A percentile compares a stretch with the other conserved stretches of the same genome.
Conservation (phyloP, 2,329 filamentous ascomycete genomes). For the Verticillium tricorpus region DNA sequence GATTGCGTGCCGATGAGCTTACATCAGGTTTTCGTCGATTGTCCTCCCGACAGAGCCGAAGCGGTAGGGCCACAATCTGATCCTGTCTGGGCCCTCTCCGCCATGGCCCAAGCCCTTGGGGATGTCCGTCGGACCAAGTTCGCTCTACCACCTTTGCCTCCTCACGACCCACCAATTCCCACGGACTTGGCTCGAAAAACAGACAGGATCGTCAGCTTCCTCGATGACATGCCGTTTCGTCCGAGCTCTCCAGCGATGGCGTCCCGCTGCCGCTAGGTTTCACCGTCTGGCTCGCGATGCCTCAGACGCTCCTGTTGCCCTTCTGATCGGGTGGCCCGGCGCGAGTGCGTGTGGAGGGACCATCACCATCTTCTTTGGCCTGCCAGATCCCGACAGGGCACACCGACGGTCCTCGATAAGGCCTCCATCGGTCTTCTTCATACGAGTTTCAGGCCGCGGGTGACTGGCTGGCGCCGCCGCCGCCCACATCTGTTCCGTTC, state of each 20-base stretch:
- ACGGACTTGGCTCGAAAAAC: background rate
- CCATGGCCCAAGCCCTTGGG: constrained; percentile 8
- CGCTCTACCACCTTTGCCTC: background rate
- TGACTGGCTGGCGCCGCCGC: background rate
- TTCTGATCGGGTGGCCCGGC: background rate
- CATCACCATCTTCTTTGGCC: background rate
- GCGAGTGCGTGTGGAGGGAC: background rate
- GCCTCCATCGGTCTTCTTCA: background rate
- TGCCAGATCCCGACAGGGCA: background rate
- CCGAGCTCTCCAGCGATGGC: background rate
- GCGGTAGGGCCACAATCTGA: background rate
- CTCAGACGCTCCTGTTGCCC: background rate
- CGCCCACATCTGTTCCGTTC: background rate
- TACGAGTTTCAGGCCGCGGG: background rate
- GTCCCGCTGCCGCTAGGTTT: background rate
- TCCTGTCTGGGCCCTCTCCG: background rate
- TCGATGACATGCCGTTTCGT: background rate
- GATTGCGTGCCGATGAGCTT: background rate
- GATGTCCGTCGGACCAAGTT: constrained; percentile 16
- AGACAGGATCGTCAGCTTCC: constrained; percentile 1
- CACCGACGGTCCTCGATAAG: background rate
- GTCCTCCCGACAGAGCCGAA: background rate
- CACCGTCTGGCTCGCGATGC: constrained; percentile 1
- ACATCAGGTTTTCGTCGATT: background rate
- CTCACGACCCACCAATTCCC: constrained; percentile 4